Evolutionary conservation across 2,329 filamentous ascomycete species (phyloP).

Genomic region (Escovopsis sp.): DNA sequence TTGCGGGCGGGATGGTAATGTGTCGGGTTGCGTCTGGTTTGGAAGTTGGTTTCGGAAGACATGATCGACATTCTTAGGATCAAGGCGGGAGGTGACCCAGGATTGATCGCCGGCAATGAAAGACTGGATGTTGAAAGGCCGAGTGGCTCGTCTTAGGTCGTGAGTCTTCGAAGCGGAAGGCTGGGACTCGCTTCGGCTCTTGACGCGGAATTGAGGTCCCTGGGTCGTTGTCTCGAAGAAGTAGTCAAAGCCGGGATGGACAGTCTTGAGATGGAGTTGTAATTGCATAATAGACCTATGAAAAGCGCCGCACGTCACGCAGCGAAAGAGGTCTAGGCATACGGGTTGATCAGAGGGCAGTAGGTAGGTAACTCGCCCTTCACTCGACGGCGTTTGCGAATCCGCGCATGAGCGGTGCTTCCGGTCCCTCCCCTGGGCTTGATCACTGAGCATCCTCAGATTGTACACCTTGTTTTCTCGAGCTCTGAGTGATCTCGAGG

Average conservation of each 20-base stretch:
- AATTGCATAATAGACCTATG: slow-evolving; percentile 34
- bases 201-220: slow-evolving; percentile 26
- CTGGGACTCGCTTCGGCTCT: slow-evolving; percentile 14
- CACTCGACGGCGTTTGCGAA: slow-evolving; percentile 15
- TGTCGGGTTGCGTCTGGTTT: slow-evolving; percentile 9
- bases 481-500: slow-evolving; percentile 34
- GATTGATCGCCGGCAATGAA: slow-evolving; percentile 30
- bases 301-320: slow-evolving; percentile 33
- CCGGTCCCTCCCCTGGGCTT: slow-evolving; percentile 38
- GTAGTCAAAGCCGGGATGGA: slow-evolving; percentile 32
- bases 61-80: slow-evolving; percentile 17
- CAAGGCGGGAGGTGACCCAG: slow-evolving; percentile 29
- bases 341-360: slow-evolving; percentile 29
- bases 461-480: slow-evolving; percentile 41
- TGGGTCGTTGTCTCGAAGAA: slow-evolving; percentile 22
- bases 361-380: slow-evolving; percentile 31
- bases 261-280: slow-evolving; percentile 30
- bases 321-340: slow-evolving; percentile 33
- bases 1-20: slow-evolving; percentile 13
- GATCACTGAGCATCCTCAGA: slow-evolving; percentile 42
- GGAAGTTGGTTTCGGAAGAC: slow-evolving; percentile 10
- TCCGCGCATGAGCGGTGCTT: slow-evolving; percentile 20
- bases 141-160: slow-evolving; percentile 27
- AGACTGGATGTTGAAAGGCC: slow-evolving; percentile 30
- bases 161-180: slow-evolving; percentile 22